These are phyloP conservation scores for Cryptosporidium tyzzeri DNA, from an alignment of 169 alveolate genomes.

Conservation along the genomic window DNA sequence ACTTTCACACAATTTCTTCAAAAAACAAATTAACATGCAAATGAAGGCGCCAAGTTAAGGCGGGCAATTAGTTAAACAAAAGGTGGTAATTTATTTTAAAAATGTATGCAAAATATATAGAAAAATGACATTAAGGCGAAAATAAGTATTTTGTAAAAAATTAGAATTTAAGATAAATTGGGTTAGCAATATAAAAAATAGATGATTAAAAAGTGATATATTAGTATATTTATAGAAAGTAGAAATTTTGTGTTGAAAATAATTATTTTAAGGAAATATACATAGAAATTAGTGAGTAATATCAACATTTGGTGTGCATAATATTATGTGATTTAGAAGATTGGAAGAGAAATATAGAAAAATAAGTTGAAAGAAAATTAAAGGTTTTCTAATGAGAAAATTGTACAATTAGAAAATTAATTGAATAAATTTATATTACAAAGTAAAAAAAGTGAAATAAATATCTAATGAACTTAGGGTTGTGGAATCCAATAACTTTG, in stretches of 20 bases:
- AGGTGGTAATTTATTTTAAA: neutral
- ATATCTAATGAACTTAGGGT: conserved; percentile 37
- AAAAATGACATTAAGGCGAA: neutral
- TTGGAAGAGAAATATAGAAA: too few species aligned
- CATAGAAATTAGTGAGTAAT: neutral
- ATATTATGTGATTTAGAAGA: neutral
- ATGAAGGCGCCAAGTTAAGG: neutral
- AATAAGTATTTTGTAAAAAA: neutral
- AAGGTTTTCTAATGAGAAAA: neutral
- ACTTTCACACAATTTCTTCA: neutral
- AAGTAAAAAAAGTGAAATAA: neutral
- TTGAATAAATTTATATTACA: neutral
- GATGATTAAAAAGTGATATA: neutral
- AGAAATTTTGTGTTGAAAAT: too few species aligned
- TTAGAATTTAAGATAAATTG: neutral
- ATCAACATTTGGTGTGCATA: neutral
- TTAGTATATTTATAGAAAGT: too few species aligned
- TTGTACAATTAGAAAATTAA: neutral
- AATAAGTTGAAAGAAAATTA: too few species aligned
- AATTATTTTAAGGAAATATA: too few species aligned
- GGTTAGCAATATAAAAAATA: too few species aligned
- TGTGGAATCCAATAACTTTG: conserved; percentile 66
- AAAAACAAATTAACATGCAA: neutral
- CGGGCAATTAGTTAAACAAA: neutral
- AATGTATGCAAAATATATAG: neutral